Base-by-base conservation (phyloP, 164 flowering plant genomes). In the Piper betle region DNA sequence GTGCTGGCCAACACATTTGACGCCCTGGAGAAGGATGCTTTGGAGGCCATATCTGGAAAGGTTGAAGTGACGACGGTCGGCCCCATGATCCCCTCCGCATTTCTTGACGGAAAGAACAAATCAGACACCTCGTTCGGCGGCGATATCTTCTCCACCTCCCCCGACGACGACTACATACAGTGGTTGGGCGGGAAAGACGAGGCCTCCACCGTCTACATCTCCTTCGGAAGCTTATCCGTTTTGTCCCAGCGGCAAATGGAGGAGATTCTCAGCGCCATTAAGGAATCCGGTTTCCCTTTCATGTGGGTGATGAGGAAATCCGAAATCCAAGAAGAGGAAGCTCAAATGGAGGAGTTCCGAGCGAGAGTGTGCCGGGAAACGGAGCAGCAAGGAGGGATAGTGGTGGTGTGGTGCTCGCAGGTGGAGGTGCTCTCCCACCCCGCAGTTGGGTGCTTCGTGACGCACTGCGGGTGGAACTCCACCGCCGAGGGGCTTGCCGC, bases 381-480 rank as follows among this genome's bases (percentile, higher is more conserved):
- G 7, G 52, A 42, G 42, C 17, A 20, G 48, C 53, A 55, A 15
- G 43, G 50, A 42, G 84, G 84, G 54, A 61, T 74, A 67, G 72
- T 79, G 40, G 81, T 79, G 39, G 50, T 63, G 2, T 81, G 85
- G 85, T 79, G 83, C 59, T 46, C 74, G 3, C 83, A 87, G 58
- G 66, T 77, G 48, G 79, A 78, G 66, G 86, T 86, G 17, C 52
- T 86, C 10, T 52, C 55, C 3, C 94, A 84, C 58, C 62, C 65
- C 1, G 60, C 90, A 0, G 56, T 82, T 0, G 84, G 82, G 0
- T 86, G 89, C 58, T 82, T 82, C 52, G 65, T 86, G 63, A 81
- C 84, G 9, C 93, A 86, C 46, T 78, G 85, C 55, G 93, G 93
- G 18, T 86, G 93, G 93, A 86, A 86, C 55, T 86, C 93, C 52